Conservation (phyloP, 495 filamentous ascomycete species). For the Haplographium delicatum region DNA sequence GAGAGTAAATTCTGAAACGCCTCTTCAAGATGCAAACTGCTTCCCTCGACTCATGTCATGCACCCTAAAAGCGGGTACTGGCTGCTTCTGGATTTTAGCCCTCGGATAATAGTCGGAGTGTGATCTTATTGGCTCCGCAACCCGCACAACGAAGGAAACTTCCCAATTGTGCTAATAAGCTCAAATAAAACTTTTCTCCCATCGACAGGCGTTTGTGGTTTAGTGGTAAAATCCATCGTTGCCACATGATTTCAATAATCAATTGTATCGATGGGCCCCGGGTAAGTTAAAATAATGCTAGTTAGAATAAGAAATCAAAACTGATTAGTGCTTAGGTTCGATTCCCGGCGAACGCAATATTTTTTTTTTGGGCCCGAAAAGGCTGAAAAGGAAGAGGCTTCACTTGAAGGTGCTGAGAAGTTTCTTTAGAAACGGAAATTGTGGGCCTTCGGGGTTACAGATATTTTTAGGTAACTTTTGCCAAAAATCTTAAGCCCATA, state of each 20-base stretch:
- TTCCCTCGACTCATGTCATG: neutral
- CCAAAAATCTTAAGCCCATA: too few species aligned
- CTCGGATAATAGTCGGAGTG: neutral
- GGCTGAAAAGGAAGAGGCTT: neutral
- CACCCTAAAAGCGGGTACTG: neutral
- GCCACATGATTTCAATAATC: constrained; percentile 4
- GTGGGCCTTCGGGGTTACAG: too few species aligned
- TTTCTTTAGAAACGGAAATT: too few species aligned
- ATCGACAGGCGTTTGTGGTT: constrained; percentile 19
- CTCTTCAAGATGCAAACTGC: too few species aligned
- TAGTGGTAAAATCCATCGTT: constrained; percentile 27
- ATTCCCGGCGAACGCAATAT: constrained; percentile 23
- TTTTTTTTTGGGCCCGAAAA: neutral
- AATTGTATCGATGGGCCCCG: constrained; percentile 22
- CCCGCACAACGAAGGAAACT: neutral
- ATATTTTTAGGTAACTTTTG: too few species aligned
- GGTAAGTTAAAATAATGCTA: too few species aligned
- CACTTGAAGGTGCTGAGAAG: neutral
- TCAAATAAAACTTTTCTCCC: neutral
- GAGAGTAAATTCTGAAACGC: too few species aligned
- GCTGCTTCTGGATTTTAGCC: neutral
- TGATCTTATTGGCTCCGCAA: neutral
- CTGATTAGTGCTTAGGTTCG: too few species aligned
- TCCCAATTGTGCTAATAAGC: neutral
- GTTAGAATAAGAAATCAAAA: too few species aligned